Percentiles rank a stretch among this genome's conserved stretches.
Evolutionary conservation across 345 rosid species (phyloP).

Genomic region (Cardamine chenopodiifolia): DNA sequence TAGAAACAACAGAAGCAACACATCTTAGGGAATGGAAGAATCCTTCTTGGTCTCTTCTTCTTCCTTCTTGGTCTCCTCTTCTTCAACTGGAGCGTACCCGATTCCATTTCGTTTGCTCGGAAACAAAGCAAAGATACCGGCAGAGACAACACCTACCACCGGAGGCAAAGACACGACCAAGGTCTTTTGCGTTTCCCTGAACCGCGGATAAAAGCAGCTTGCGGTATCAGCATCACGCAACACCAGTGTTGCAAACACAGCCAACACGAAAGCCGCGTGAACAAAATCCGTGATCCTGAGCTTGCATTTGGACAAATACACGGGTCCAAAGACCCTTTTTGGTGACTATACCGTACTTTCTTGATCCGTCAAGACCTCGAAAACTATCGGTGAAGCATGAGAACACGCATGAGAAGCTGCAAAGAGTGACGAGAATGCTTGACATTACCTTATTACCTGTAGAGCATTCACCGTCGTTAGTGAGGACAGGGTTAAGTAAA

Average conservation of each 20-base stretch:
- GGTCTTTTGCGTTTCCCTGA: conserved; percentile 52
- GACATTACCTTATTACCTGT: conserved; percentile 56
- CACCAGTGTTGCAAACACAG: conserved; percentile 59
- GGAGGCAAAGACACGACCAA: conserved; percentile 71
- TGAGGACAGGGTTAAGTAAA: conserved; percentile 74
- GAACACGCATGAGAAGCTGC: conserved; percentile 70
- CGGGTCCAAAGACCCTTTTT: conserved; percentile 63
- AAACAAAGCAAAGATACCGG: conserved; percentile 57
- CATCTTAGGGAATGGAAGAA: conserved; percentile 5
- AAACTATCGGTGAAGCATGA: conserved; percentile 80
- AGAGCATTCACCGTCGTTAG: conserved; percentile 71
- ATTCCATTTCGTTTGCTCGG: conserved; percentile 80
- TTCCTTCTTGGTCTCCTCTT: conserved; percentile 1
- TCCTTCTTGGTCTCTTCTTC: conserved; percentile 33
- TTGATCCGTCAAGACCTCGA: conserved; percentile 49
- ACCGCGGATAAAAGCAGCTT: conserved; percentile 65
- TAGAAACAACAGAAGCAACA: background rate
- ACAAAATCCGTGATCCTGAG: conserved; percentile 62
- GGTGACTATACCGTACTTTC: conserved; percentile 67
- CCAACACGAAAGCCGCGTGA: conserved; percentile 56
- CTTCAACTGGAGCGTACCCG: conserved; percentile 60
- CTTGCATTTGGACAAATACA: conserved; percentile 56
- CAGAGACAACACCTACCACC: conserved; percentile 55
- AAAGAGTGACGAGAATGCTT: conserved; percentile 55
- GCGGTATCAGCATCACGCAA: conserved; percentile 66